Evolutionary conservation across 2,329 filamentous ascomycete genomes (phyloP).

Genomic region (Paracoccidioides brasiliensis): DNA sequence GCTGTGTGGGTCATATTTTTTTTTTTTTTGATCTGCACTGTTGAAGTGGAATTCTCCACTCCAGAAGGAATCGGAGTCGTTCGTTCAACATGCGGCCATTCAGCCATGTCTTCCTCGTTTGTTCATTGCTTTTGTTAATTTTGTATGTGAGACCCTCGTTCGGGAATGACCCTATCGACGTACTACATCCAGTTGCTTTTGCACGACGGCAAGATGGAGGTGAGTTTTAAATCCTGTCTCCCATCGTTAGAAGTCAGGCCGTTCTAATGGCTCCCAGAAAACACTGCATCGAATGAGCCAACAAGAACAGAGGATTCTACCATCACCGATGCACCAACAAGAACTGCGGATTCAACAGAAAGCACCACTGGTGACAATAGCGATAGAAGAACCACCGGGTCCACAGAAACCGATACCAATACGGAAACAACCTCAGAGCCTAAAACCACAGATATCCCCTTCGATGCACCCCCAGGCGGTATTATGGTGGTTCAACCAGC

Average conservation of each 20-base stretch:
- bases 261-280: not conserved
- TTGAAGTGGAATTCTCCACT: slow-evolving; percentile 2
- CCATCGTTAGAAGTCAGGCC: not conserved
- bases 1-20: too few relatives aligned
- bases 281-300: slow-evolving; percentile 13
- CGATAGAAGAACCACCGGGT: slow-evolving; percentile 10
- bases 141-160: slow-evolving; percentile 21
- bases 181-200: slow-evolving; percentile 11
- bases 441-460: slow-evolving; percentile 31
- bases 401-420: slow-evolving; percentile 10
- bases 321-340: slow-evolving; percentile 10
- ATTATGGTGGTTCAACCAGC: slow-evolving; percentile 49
- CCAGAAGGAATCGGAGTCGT: slow-evolving; percentile 2
- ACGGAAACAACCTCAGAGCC: slow-evolving; percentile 14
- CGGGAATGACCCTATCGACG: slow-evolving; percentile 13
- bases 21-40: not conserved
- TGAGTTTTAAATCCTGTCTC: slow-evolving; percentile 11
- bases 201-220: slow-evolving; percentile 15
- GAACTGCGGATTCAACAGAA: slow-evolving; percentile 10
- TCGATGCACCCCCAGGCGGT: slow-evolving; percentile 44
- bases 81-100: slow-evolving; percentile 22
- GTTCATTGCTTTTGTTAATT: slow-evolving; percentile 21
- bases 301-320: slow-evolving; percentile 10
- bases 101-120: slow-evolving; percentile 20
- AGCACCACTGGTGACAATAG: slow-evolving; percentile 11